Evolutionary conservation across 352 stramenopile species (phyloP).

Genomic region (Phytophthora colocasiae): DNA sequence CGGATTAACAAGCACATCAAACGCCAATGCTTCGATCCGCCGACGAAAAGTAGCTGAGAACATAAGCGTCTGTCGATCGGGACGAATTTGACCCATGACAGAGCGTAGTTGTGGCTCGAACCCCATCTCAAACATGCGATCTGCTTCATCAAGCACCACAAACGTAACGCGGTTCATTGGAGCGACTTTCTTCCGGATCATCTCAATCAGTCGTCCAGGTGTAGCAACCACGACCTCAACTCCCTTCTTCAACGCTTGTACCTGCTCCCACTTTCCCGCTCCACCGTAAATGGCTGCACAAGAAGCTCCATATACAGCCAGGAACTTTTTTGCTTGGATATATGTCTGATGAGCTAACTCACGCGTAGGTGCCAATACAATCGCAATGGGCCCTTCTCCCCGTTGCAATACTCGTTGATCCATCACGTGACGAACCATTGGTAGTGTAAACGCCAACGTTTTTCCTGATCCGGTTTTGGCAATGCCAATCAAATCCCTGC

Average conservation of each 20-base stretch:
- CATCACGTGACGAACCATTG: constrained; percentile 93
- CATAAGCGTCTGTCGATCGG: constrained; percentile 88
- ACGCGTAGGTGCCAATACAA: constrained; percentile 81
- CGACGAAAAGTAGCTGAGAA: constrained; percentile 89
- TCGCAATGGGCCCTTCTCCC: constrained; percentile 80
- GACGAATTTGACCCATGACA: constrained; percentile 85
- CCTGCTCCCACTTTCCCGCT: constrained; percentile 87
- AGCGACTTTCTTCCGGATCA: constrained; percentile 79
- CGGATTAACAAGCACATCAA: constrained; percentile 82
- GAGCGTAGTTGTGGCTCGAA: constrained; percentile 86
- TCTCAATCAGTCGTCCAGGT: constrained; percentile 82
- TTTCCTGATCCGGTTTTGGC: constrained; percentile 98
- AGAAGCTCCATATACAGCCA: constrained; percentile 66
- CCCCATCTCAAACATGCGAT: constrained; percentile 92
- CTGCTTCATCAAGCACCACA: constrained; percentile 89
- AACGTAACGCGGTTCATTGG: constrained; percentile 80
- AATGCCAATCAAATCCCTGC: constrained; percentile 85
- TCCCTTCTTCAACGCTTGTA: constrained; percentile 75
- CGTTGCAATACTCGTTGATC: constrained; percentile 81
- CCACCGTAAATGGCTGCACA: constrained; percentile 84
- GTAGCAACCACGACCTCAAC: constrained; percentile 84
- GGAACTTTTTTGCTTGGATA: constrained; percentile 85
- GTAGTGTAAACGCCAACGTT: constrained; percentile 97
- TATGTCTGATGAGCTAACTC: constrained; percentile 91
- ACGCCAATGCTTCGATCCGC: constrained; percentile 72